Percentiles rank a stretch among this genome's conserved stretches.
Evolutionary conservation across 495 filamentous ascomycete species (phyloP).

Genomic region (Xylaria scruposa): DNA sequence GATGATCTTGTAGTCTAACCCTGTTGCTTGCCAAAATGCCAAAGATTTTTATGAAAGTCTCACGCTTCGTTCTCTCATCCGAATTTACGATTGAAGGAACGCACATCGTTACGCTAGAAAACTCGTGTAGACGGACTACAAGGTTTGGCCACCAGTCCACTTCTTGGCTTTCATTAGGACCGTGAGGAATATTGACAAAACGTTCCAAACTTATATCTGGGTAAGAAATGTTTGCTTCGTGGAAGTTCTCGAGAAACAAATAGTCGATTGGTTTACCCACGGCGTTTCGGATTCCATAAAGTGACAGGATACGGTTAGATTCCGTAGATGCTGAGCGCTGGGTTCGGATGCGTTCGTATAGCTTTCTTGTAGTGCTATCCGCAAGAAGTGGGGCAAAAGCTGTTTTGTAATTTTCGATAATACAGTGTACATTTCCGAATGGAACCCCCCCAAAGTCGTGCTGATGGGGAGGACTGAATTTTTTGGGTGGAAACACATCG

Average conservation of each 20-base stretch:
- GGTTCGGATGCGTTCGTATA: background rate
- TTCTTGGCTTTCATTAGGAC: background rate
- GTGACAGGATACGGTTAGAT: background rate
- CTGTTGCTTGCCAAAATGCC: background rate
- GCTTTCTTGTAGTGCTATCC: background rate
- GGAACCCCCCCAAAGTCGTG: background rate
- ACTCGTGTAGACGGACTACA: background rate
- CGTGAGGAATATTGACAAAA: background rate
- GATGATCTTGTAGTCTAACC: conserved; percentile 4
- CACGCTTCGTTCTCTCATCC: background rate
- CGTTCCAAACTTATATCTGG: no score
- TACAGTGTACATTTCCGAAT: background rate
- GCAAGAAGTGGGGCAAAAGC: background rate
- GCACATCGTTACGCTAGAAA: no score
- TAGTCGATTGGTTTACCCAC: conserved; percentile 14
- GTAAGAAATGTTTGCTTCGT: no score
- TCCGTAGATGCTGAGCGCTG: background rate
- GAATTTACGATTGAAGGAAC: no score
- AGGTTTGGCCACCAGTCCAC: background rate
- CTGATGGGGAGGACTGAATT: background rate
- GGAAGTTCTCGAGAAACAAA: conserved; percentile 17
- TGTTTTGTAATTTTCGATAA: conserved; percentile 8
- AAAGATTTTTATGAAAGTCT: background rate
- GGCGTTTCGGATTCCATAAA: background rate
- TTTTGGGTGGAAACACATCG: no score